phyloP scores from a whole-genome alignment of 352 stramenopile genomes.

The Paralagenidium karlingii region DNA sequence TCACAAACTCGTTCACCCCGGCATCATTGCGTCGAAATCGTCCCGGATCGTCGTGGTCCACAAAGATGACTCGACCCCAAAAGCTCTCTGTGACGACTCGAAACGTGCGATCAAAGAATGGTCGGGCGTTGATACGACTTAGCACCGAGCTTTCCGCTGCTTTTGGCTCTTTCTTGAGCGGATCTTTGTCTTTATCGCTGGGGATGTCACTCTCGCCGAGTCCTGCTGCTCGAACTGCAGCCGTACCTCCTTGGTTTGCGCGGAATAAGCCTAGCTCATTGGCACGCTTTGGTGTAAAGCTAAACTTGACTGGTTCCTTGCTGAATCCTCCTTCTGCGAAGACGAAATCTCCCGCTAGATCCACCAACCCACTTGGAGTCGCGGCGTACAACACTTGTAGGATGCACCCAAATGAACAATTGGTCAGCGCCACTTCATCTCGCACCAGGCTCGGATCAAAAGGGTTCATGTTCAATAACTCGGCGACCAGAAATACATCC shows the following conservation, averaged over 20 bases:
- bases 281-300: constrained; percentile 20
- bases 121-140: no score
- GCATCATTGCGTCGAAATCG: constrained; percentile 14
- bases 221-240: not conserved
- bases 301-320: constrained; percentile 13
- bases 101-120: constrained; percentile 29
- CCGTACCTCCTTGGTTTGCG: constrained; percentile 5
- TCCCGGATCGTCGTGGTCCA: constrained; percentile 19
- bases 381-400: constrained; percentile 32
- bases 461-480: constrained; percentile 31
- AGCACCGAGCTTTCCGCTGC: no score
- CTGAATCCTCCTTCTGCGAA: constrained; percentile 26
- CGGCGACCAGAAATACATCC: constrained; percentile 18
- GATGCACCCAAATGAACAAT: constrained; percentile 23
- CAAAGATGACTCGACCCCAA: constrained; percentile 18
- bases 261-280: constrained; percentile 14
- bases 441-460: constrained; percentile 11
- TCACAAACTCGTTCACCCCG: constrained; percentile 15
- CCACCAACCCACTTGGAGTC: constrained; percentile 26
- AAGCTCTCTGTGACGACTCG: constrained; percentile 17
- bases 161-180: no score
- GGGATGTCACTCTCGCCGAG: not conserved
- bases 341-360: constrained; percentile 33
- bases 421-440: constrained; percentile 10
- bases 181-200: no score